A percentile compares a stretch with the other conserved stretches of the same genome.
phyloP scores from a whole-genome alignment of 352 stramenopile species.

The Phytophthora fragariaefolia region DNA sequence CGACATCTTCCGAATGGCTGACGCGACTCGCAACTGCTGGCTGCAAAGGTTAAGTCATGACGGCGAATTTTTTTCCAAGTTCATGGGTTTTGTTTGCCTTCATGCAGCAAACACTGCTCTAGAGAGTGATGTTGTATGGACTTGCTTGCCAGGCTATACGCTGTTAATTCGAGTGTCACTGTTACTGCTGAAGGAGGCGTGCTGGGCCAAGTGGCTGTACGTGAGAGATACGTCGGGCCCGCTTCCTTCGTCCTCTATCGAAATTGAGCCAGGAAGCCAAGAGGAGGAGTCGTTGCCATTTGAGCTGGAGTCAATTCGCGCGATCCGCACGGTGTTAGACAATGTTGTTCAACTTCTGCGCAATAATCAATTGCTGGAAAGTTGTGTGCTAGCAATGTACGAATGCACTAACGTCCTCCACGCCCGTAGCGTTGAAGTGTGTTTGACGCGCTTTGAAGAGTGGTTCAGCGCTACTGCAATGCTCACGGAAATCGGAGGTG shows the following conservation, averaged over 20 bases:
- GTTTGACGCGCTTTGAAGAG: constrained; percentile 66
- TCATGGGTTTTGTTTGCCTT: constrained; percentile 66
- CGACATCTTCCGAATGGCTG: constrained; percentile 66
- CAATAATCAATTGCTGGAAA: constrained; percentile 71
- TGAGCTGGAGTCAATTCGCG: constrained; percentile 54
- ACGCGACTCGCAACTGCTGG: constrained; percentile 48
- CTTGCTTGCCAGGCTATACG: constrained; percentile 63
- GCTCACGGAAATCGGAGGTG: constrained; percentile 28
- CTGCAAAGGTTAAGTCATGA: constrained; percentile 65
- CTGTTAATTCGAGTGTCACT: constrained; percentile 66
- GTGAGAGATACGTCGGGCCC: constrained; percentile 56
- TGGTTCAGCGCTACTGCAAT: constrained; percentile 65
- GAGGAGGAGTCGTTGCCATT: constrained; percentile 49
- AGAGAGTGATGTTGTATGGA: constrained; percentile 50
- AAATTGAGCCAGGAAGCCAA: constrained; percentile 35
- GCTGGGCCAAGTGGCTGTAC: constrained; percentile 69
- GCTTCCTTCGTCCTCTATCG: constrained; percentile 37
- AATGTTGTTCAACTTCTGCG: constrained; percentile 59
- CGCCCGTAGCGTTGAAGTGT: constrained; percentile 65
- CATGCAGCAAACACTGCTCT: constrained; percentile 54
- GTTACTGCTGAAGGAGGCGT: constrained; percentile 69
- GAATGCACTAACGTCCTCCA: constrained; percentile 80
- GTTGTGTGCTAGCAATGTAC: constrained; percentile 69
- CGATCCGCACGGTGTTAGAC: constrained; percentile 62
- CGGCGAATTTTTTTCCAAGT: constrained; percentile 76